These are phyloP conservation scores for Cytospora schulzeri DNA, from an alignment of 2,329 filamentous ascomycete genomes.

Conservation along the genomic window DNA sequence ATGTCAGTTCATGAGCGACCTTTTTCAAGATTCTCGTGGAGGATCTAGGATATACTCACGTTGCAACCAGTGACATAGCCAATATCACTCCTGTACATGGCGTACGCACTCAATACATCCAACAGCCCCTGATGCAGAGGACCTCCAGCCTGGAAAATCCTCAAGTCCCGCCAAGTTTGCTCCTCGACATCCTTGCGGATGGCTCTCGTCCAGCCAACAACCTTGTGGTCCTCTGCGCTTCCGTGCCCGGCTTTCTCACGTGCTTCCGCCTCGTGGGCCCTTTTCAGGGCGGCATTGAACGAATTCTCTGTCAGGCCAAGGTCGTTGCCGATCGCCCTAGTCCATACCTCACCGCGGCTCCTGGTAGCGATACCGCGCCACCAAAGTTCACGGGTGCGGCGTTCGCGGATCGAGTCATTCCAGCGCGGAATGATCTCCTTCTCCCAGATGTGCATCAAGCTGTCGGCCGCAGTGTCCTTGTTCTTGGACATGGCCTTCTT, in stretches of 20 bases:
- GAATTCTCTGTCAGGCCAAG: slow-evolving; percentile 67
- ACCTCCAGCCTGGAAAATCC: slow-evolving; percentile 68
- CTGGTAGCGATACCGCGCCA: slow-evolving; percentile 77
- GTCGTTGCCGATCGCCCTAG: slow-evolving; percentile 72
- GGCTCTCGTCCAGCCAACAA: slow-evolving; percentile 62
- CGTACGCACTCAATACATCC: slow-evolving; percentile 76
- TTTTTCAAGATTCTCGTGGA: not conserved
- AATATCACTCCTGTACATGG: slow-evolving; percentile 81
- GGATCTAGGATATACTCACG: slow-evolving; percentile 51
- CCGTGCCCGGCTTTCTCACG: slow-evolving; percentile 55
- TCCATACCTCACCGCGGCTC: slow-evolving; percentile 70
- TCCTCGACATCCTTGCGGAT: slow-evolving; percentile 66
- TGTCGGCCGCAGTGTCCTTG: slow-evolving; percentile 58
- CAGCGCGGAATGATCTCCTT: slow-evolving; percentile 75
- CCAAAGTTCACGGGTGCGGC: slow-evolving; percentile 74
- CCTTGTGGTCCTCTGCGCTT: slow-evolving; percentile 55
- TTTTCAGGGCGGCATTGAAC: slow-evolving; percentile 69
- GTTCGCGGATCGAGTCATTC: slow-evolving; percentile 69
- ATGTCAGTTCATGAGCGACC: slow-evolving; percentile 26
- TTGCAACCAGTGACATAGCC: slow-evolving; percentile 76
- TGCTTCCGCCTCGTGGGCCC: slow-evolving; percentile 65
- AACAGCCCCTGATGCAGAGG: slow-evolving; percentile 69
- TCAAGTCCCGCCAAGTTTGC: slow-evolving; percentile 69
- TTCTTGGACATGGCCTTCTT: slow-evolving; percentile 53
- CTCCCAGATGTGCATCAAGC: slow-evolving; percentile 69